Evolutionary conservation across 1,284 basidiomycete genomes (phyloP), one percentile per base, ranked within the genome.

Genomic region (Tilletiopsis washingtonensis): DNA sequence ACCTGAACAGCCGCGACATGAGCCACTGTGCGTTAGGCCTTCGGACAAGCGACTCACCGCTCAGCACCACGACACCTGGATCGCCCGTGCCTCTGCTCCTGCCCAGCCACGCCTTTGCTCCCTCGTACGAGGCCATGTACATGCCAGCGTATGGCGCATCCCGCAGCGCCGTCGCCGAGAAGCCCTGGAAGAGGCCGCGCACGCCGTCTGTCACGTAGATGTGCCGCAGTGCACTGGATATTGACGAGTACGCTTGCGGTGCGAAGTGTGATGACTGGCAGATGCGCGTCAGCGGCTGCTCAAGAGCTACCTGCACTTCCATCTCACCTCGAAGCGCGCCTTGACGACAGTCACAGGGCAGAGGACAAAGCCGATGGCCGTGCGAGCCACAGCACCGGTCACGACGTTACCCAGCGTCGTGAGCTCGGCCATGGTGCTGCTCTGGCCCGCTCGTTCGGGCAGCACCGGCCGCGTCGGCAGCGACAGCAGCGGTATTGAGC

Each of bases 101-200:
- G n/a, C 56, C 46, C 5, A 71, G 58, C 24, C 53, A 42, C 5
- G 51, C 51, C 49, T 73, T 73, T 39, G 53, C 44, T 21, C 55
- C 59, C 47, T 71, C 93, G 72, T 99, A 98, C 46, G 86, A 82
- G 0, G 91, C 82, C 17, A 97, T 80, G 63, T 96, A 99, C 6
- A 98, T 74, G 0, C 93, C 93, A 0, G 93, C 91, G 65, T 96
- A 93, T 0, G 93, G 94, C 2, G 93, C 93, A 71, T 98, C 93
- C 32, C 93, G 81, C 20, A 93, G 77, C 0, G 90, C 88, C 1
- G 91, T 91, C 0, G 91, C 89, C 26, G 87, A 74, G 65, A 94
- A 87, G 0, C 91, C 93, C 49, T 88, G 83, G 69, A 91, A 84
- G 26, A 94, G 78, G 53, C 90, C 91, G 29, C 82, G 79, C 2